Evolutionary conservation across 768 basidiomycete species (phyloP), one percentile per base, ranked within the genome.

Genomic region (Calocera cornea): DNA sequence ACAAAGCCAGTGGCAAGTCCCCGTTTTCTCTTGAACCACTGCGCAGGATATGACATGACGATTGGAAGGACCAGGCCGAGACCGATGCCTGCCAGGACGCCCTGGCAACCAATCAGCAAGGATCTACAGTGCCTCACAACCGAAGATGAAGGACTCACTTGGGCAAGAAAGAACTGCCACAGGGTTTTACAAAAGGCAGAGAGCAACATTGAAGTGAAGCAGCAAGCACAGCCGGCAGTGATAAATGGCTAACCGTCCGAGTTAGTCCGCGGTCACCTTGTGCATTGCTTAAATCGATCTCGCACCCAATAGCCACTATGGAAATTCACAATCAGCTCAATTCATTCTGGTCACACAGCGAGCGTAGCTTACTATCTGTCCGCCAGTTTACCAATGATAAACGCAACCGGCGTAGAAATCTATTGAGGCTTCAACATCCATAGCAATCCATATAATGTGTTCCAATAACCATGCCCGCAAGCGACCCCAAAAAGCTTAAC

Each of bases 131-230:
- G n/a, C 33, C 64, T 63, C 2, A 34, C 22, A 41, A 41, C 41
- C 34, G 40, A n/a, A n/a, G n/a, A n/a, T n/a, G n/a, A n/a, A n/a
- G n/a, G n/a, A 7, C 44, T 67, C 27, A 68, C 69, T 65, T 70
- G 69, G 17, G 69, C 68, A 27, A 70, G 41, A 34, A 70, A 70
- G 60, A 66, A 64, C 24, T 70, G 69, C 69, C 69, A 70, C 27
- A 70, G 34, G 36, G 66, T 29, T n/a, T 65, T 70, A 27, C 36
- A 69, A 38, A 69, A 70, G 22, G 69, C 69, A 22, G 69, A 65
- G 1, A 34, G 22, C 19, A 70, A 47, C 33, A 69, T 31, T 19
- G 50, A 33, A 29, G 64, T 34, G 31, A 63, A 50, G 19, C 65
- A 16, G 17, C 34, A 33, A 27, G 68, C 63, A 34, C 69, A 70